These are phyloP conservation scores for Xerocomellus intermedius DNA, from an alignment of 768 basidiomycete genomes.

Conservation along the genomic window DNA sequence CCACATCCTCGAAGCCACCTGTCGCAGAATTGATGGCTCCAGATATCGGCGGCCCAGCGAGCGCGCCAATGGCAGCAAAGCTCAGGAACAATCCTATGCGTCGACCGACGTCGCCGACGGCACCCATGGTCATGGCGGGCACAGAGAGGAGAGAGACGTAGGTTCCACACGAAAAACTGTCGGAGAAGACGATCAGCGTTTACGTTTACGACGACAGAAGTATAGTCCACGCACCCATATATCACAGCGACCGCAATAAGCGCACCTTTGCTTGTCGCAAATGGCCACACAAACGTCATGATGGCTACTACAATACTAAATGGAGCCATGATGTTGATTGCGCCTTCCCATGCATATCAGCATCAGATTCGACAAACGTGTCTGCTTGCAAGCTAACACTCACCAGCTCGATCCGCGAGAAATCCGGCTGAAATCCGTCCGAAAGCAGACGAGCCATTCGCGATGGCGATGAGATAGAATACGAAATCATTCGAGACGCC, in stretches of 20 bases:
- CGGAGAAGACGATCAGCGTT: not conserved
- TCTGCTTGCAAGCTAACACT: not conserved
- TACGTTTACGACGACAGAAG: not conserved
- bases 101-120: slow-evolving; percentile 58
- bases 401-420: slow-evolving; percentile 55
- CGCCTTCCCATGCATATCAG: slow-evolving; percentile 38
- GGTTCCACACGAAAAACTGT: slow-evolving; percentile 59
- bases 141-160: slow-evolving; percentile 55
- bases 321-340: slow-evolving; percentile 68
- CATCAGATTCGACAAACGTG: not conserved
- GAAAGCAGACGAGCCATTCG: slow-evolving; percentile 62
- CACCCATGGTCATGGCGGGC: slow-evolving; percentile 63
- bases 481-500: slow-evolving; percentile 51
- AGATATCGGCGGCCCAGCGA: slow-evolving; percentile 71
- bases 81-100: slow-evolving; percentile 65
- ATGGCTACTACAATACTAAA: slow-evolving; percentile 54
- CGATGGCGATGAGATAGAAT: slow-evolving; percentile 66
- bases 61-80: slow-evolving; percentile 57
- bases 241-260: slow-evolving; percentile 55
- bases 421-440: slow-evolving; percentile 58
- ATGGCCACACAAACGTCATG: slow-evolving; percentile 73
- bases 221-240: slow-evolving; percentile 54
- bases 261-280: slow-evolving; percentile 41
- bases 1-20: slow-evolving; percentile 39
- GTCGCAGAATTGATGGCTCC: slow-evolving; percentile 60